Base-by-base conservation (phyloP, 2,329 filamentous ascomycete genomes). In the Diaporthe sp. region DNA sequence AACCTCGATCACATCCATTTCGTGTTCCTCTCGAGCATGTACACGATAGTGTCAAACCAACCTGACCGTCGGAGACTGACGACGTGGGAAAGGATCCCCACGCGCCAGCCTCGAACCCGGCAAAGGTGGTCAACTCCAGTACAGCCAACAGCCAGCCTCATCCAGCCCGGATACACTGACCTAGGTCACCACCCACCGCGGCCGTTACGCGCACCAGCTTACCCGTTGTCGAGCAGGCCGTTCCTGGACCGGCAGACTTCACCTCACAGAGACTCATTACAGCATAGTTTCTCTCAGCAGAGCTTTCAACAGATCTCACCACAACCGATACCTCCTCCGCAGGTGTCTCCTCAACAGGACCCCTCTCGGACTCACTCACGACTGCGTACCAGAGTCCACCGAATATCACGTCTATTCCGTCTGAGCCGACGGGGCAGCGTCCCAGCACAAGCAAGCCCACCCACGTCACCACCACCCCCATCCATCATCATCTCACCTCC, bases 151-250 rank as follows among this genome's bases (percentile, higher is more conserved):
- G 64, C 33, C 64, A 50, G 61, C 30, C 42, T 66, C 10, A 25
- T 52, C 30, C 61, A 67, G 30, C 30, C 45, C 13, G 61, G 64
- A 2, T 22, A 40, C 33, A 54, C 64, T 68, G 64, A 54, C 7
- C 64, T 45, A 54, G 47, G n/a, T 2, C 17, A 45, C 1, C 30
- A 13, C 12, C 64, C 64, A 28, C 45, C 22, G 35, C 64, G 30
- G 2, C 64, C 64, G 6, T 17, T 30, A 8, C 64, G 64, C 7
- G 45, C 64, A 4, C 64, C 64, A 19, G 30, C 15, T 2, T 68
- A 68, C 3, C 64, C 64, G 5, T 15, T 68, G 47, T 38, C 64
- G 47, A 68, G 33, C 33, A 52, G 64, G 33, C 64, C 64, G 33
- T 30, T 68, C 15, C 33, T 68, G 33, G 9, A 9, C 33, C 45